Base-by-base conservation (phyloP, 2,329 filamentous ascomycete species). In the Acrocalymma vagum region DNA sequence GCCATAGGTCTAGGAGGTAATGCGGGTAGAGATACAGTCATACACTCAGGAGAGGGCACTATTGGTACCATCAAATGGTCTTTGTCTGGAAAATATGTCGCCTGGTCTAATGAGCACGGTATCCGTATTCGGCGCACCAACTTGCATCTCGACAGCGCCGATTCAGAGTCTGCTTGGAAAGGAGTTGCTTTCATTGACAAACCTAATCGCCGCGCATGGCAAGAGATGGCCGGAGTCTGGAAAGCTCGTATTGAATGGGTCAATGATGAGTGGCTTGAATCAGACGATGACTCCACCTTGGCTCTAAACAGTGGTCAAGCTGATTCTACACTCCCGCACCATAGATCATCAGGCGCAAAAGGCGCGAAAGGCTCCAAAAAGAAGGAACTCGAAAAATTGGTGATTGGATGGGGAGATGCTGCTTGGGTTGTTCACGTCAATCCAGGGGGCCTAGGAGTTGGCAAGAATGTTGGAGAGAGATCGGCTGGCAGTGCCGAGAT, bases 61-160 rank as follows among this genome's bases (percentile, higher is more conserved):
- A 94, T 99, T 50, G 93, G 84, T 65, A 88, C 86, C 3, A 94
- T 99, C 62, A 93, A 95, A 68, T 99, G 93, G 91, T 97, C 93
- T 0, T 68, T 93, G 26, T 93, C 90, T 0, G 93, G 94, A 1
- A 94, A 88, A 71, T 97, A 92, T 62, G 88, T 96, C 1, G 89
- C 86, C 0, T 99, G 94, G 94, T 80, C 95, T 26, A 99, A 97
- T 61, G 94, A 99, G 70, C 87, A 95, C 60, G 94, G 94, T 4
- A 95, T 97, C 65, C 96, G 96, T 68, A 94, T 99, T 46, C 97
- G 97, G 92, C 84, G 94, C 24, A 90, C 90, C 4, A 90, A 94
- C 64, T 65, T 95, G 14, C 84, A 92, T 55, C 78, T 96, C 5
- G 90, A 95, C 5, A 84, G 78, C 48, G 79, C 80, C 9, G 87